Conservation (phyloP, 768 basidiomycete species). For the Trametes villosa region DNA sequence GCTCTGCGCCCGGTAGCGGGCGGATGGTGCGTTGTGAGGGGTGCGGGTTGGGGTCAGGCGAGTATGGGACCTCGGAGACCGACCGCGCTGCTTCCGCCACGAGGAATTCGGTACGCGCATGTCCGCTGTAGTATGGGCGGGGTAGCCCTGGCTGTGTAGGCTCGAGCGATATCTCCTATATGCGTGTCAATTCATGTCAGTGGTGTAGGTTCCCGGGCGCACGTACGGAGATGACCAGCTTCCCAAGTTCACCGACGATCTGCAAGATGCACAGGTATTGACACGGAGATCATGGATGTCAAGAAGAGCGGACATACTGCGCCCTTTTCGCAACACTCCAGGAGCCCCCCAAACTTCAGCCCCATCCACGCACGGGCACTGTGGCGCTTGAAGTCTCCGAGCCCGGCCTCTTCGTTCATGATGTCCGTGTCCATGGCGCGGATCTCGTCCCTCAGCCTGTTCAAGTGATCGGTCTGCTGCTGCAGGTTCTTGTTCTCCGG, state of each 20-base stretch:
- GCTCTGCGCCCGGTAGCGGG: slow-evolving; percentile 18
- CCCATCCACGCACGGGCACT: slow-evolving; percentile 73
- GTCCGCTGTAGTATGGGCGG: slow-evolving; percentile 72
- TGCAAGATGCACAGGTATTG: slow-evolving; percentile 26
- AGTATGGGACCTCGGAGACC: slow-evolving; percentile 52
- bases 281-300: not conserved
- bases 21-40: slow-evolving; percentile 22
- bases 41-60: slow-evolving; percentile 27
- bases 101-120: slow-evolving; percentile 61
- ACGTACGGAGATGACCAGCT: slow-evolving; percentile 47
- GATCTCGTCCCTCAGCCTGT: slow-evolving; percentile 76
- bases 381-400: slow-evolving; percentile 84
- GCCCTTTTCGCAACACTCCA: slow-evolving; percentile 86
- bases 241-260: slow-evolving; percentile 62
- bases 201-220: too few species aligned
- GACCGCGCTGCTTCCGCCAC: slow-evolving; percentile 64
- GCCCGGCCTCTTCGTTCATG: slow-evolving; percentile 74
- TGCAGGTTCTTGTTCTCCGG: slow-evolving; percentile 85
- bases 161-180: slow-evolving; percentile 80
- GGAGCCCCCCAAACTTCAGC: slow-evolving; percentile 84
- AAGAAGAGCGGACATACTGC: slow-evolving; percentile 36
- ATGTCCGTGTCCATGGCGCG: slow-evolving; percentile 80
- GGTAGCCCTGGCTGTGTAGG: slow-evolving; percentile 78
- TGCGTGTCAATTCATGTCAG: slow-evolving; percentile 10
- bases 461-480: slow-evolving; percentile 73